Conservation (phyloP, 441 rosid species). For the Kokia cookei region DNA sequence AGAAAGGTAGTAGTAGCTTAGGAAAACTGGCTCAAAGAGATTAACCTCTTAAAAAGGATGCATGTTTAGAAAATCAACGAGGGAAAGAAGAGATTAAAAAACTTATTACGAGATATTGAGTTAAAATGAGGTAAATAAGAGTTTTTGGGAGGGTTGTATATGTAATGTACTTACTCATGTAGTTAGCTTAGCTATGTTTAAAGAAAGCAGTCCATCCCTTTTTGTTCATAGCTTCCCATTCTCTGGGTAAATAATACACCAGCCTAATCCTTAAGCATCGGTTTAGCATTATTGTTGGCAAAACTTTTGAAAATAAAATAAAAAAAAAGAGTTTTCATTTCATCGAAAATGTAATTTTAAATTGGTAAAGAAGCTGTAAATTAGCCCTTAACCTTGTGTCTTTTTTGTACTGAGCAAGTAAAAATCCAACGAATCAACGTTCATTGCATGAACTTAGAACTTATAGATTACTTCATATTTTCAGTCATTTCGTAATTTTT, state of each 20-base stretch:
- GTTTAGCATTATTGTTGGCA: background rate
- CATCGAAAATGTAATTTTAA: too few relatives aligned
- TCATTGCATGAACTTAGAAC: too few relatives aligned
- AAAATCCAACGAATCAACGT: background rate
- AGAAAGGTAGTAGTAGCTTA: conserved; percentile 35
- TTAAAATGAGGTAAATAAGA: conserved; percentile 22
- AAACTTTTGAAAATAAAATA: too few relatives aligned
- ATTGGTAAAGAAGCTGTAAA: too few relatives aligned
- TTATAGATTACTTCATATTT: too few relatives aligned
- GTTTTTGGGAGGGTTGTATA: conserved; percentile 21
- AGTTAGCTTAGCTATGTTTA: conserved; percentile 19
- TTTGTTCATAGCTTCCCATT: conserved; percentile 16
- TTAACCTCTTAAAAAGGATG: conserved; percentile 35
- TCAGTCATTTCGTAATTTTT: too few relatives aligned
- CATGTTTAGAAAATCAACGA: conserved; percentile 36
- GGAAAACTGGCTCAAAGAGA: conserved; percentile 36
- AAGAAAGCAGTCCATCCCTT: conserved; percentile 25
- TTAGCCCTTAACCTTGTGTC: background rate
- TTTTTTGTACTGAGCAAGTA: background rate
- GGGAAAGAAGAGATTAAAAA: conserved; percentile 30
- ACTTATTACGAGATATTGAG: conserved; percentile 4
- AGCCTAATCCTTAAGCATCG: background rate
- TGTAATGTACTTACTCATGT: conserved; percentile 23
- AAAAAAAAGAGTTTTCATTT: too few relatives aligned
- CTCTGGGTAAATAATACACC: background rate